A percentile compares a stretch with the other conserved stretches of the same genome.
phyloP scores from a whole-genome alignment of 2,329 filamentous ascomycete species.

The Alternaria incomplexa region DNA sequence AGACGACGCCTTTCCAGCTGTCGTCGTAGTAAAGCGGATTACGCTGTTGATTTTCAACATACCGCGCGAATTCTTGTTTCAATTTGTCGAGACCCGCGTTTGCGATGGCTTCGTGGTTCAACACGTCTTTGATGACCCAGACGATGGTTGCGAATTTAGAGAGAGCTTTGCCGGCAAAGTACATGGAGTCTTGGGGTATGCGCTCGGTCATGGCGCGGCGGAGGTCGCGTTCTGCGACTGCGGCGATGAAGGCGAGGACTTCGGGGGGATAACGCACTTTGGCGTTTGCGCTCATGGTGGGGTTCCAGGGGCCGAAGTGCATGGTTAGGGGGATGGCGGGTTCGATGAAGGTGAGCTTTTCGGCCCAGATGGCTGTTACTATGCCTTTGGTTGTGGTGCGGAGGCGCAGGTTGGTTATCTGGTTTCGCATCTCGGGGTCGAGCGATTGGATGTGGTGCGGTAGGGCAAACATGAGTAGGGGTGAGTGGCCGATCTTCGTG shows the following conservation, averaged over 20 bases:
- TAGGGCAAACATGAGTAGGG: slow-evolving; percentile 82
- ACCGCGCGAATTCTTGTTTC: slow-evolving; percentile 57
- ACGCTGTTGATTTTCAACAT: slow-evolving; percentile 49
- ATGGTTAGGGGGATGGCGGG: slow-evolving; percentile 73
- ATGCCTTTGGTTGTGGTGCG: slow-evolving; percentile 86
- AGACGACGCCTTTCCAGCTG: slow-evolving; percentile 81
- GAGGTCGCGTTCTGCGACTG: slow-evolving; percentile 73
- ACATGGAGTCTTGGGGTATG: slow-evolving; percentile 83
- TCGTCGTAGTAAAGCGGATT: slow-evolving; percentile 64
- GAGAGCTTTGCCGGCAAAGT: slow-evolving; percentile 76
- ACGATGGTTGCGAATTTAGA: slow-evolving; percentile 52
- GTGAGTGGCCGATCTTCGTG: slow-evolving; percentile 70
- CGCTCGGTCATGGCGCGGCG: slow-evolving; percentile 76
- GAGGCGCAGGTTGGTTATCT: slow-evolving; percentile 64
- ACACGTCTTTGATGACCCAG: slow-evolving; percentile 60
- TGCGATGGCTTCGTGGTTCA: slow-evolving; percentile 61
- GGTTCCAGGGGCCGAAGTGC: slow-evolving; percentile 79
- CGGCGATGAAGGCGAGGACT: slow-evolving; percentile 65
- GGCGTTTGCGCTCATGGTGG: slow-evolving; percentile 48
- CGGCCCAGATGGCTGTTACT: slow-evolving; percentile 70
- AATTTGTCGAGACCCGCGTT: slow-evolving; percentile 57
- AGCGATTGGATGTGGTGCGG: slow-evolving; percentile 86
- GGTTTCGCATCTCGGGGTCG: slow-evolving; percentile 60
- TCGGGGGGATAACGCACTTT: slow-evolving; percentile 49
- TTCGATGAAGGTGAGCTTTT: slow-evolving; percentile 72